phyloP scores from a whole-genome alignment of 345 rosid genomes.

The Salix suchowensis region DNA sequence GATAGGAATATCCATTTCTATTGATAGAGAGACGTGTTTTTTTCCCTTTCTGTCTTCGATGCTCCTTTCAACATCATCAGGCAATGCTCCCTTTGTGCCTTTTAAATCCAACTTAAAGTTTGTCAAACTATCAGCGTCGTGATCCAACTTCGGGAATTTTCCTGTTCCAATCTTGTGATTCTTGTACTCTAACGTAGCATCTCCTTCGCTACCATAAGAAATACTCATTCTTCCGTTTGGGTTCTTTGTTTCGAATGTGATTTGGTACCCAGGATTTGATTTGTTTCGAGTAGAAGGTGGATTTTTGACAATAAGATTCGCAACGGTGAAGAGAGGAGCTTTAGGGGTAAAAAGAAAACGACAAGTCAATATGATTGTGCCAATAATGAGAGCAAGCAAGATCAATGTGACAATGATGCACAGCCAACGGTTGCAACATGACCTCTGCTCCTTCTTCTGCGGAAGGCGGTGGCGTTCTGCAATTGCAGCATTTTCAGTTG shows the following conservation, averaged over 20 bases:
- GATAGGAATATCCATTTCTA: constrained; percentile 25
- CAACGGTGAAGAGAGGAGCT: constrained; percentile 22
- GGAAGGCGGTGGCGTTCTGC: constrained; percentile 38
- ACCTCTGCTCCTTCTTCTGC: neutral
- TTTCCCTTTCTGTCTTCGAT: constrained; percentile 13
- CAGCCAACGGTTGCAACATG: constrained; percentile 14
- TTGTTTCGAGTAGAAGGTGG: neutral
- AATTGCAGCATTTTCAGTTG: constrained; percentile 49
- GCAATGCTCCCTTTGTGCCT: neutral
- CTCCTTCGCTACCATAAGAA: constrained; percentile 23
- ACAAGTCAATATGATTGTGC: constrained; percentile 9
- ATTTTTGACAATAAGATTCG: constrained; percentile 8
- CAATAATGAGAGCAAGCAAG: constrained; percentile 13
- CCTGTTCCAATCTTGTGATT: constrained; percentile 37
- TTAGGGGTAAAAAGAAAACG: constrained; percentile 17
- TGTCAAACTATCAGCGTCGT: constrained; percentile 16
- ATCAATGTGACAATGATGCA: constrained; percentile 22
- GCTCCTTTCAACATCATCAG: neutral
- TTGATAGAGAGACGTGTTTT: constrained; percentile 17
- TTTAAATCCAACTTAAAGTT: neutral
- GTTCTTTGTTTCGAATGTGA: constrained; percentile 33
- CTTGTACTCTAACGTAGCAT: constrained; percentile 29
- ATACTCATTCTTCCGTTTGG: constrained; percentile 33
- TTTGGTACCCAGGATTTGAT: neutral
- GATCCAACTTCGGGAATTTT: constrained; percentile 27